phyloP scores from a whole-genome alignment of 208 protist genomes.

The Crithidia thermophila region DNA sequence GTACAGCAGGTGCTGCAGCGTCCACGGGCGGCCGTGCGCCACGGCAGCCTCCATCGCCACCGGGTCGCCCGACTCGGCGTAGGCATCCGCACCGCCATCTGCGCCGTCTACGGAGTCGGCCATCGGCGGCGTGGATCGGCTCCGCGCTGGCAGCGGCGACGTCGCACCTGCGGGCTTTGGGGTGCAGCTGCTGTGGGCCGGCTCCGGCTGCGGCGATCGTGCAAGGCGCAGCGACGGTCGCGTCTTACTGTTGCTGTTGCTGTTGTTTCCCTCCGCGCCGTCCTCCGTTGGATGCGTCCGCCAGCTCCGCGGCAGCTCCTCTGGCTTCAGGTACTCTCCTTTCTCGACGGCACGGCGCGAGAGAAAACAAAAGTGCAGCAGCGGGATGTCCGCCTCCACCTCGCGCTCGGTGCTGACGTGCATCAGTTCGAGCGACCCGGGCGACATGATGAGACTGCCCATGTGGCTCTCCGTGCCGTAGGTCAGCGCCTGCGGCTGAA shows the following conservation, averaged over 20 bases:
- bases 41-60: constrained; percentile 3
- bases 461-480: constrained; percentile 30
- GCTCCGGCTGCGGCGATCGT: neutral
- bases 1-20: constrained; percentile 54
- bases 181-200: neutral
- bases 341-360: constrained; percentile 25
- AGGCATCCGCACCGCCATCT: neutral
- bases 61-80: constrained; percentile 1
- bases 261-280: neutral
- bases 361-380: constrained; percentile 60
- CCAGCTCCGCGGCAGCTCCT: constrained; percentile 21
- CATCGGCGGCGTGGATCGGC: neutral
- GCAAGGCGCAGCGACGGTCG: neutral
- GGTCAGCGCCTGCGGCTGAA: constrained; percentile 34
- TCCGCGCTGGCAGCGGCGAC: neutral
- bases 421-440: constrained; percentile 16
- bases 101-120: neutral
- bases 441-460: constrained; percentile 29
- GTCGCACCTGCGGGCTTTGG: neutral
- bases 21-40: constrained; percentile 34
- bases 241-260: too few relatives aligned
- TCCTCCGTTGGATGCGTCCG: neutral
- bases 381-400: constrained; percentile 53
- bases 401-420: constrained; percentile 30
- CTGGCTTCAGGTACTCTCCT: constrained; percentile 3